These are phyloP conservation scores for Trichoderma semiorbis DNA, from an alignment of 2,329 filamentous ascomycete species.

Conservation along the genomic window DNA sequence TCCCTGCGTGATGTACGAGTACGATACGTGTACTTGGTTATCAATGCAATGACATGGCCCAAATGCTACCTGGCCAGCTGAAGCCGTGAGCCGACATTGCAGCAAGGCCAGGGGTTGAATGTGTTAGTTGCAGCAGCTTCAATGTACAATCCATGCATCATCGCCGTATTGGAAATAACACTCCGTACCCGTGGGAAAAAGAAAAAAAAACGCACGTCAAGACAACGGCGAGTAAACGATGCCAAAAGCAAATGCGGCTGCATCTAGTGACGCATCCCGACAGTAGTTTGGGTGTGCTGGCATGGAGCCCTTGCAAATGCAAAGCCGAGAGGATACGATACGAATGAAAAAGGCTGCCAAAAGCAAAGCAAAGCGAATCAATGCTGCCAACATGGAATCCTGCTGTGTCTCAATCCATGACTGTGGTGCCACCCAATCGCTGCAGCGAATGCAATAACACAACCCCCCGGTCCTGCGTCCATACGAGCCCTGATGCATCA, in stretches of 20 bases:
- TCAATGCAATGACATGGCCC: not conserved
- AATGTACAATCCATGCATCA: not conserved
- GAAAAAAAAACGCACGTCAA: not conserved
- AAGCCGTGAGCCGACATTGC: not conserved
- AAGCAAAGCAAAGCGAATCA: not conserved
- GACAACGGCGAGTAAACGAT: not conserved
- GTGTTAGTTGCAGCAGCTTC: not conserved
- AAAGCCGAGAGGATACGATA: not conserved
- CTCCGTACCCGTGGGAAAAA: not conserved
- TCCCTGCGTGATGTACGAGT: not conserved
- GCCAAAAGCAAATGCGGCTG: not conserved
- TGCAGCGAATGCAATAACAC: not conserved
- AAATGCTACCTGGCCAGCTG: conserved; percentile 14
- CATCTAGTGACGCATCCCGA: conserved; percentile 7
- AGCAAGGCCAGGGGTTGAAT: not conserved
- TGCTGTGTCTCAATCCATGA: not conserved
- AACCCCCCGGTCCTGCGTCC: conserved; percentile 8
- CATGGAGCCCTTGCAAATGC: not conserved
- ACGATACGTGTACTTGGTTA: not conserved
- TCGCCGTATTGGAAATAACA: not conserved
- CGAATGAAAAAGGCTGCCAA: not conserved
- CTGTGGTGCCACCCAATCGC: not conserved
- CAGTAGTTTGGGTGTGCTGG: conserved; percentile 17
- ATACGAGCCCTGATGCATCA: conserved; percentile 15
- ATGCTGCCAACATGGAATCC: not conserved